Evolutionary conservation across 768 basidiomycete genomes (phyloP), one percentile per base, ranked within the genome.

Genomic region (Kwoniella dendrophila): DNA sequence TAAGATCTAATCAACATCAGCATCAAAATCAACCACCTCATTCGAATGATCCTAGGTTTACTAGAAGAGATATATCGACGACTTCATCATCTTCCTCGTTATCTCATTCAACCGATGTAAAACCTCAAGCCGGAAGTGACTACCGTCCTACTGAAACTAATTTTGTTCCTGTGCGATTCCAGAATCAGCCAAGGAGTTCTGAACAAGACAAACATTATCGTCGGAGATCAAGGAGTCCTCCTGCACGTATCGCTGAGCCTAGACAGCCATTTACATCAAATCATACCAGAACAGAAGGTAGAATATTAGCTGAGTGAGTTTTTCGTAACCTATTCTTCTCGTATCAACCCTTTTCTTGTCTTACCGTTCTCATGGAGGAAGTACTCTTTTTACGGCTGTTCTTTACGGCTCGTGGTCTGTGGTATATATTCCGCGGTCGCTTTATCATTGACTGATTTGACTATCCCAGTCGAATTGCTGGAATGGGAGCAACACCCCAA

Each of bases 391-490:
- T n/a, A n/a, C n/a, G n/a, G n/a, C n/a, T n/a, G n/a, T n/a, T n/a
- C n/a, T n/a, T n/a, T n/a, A n/a, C n/a, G n/a, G n/a, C n/a, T n/a
- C n/a, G n/a, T n/a, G n/a, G n/a, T n/a, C n/a, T n/a, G n/a, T n/a
- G n/a, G n/a, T n/a, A n/a, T n/a, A n/a, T n/a, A n/a, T n/a, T n/a
- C n/a, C n/a, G n/a, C n/a, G n/a, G n/a, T n/a, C n/a, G n/a, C n/a
- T n/a, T n/a, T n/a, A n/a, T n/a, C n/a, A n/a, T n/a, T n/a, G n/a
- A n/a, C n/a, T n/a, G n/a, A n/a, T n/a, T n/a, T n/a, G n/a, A n/a
- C n/a, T n/a, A n/a, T n/a, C n/a, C n/a, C 30, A 56, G 55, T 56
- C 55, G 55, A 43, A 56, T 47, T 3, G 14, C 54, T 6, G 54
- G 55, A 32, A n/a, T n/a, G n/a, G n/a, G n/a, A n/a, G n/a, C 54